A percentile compares a stretch with the other conserved stretches of the same genome.
Conservation (phyloP, 345 rosid species). For the Sonneratia caseolaris region DNA sequence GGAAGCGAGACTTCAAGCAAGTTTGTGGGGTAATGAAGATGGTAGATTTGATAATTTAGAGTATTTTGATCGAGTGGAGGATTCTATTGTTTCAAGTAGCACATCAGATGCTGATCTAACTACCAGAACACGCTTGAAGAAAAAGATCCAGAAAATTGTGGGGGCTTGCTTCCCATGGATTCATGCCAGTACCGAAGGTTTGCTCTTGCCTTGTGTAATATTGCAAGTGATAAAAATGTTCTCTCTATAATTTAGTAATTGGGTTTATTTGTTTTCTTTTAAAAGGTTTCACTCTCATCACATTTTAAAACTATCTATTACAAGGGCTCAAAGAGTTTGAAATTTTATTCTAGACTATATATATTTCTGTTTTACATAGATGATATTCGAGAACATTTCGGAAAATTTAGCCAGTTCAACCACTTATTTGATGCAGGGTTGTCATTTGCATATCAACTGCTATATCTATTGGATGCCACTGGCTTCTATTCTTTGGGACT, state of each 20-base stretch:
- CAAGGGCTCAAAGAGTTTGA: not conserved
- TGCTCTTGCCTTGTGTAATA: conserved; percentile 6
- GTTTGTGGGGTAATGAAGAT: conserved; percentile 86
- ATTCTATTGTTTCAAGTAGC: conserved; percentile 37
- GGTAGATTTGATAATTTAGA: conserved; percentile 50
- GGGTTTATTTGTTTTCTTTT: not conserved
- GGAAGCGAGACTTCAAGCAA: conserved; percentile 90
- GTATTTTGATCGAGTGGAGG: conserved; percentile 33
- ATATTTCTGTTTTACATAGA: not conserved
- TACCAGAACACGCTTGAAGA: conserved; percentile 41
- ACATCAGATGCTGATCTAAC: conserved; percentile 39
- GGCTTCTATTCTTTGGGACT: conserved; percentile 86
- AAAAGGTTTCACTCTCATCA: not conserved
- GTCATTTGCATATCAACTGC: conserved; percentile 78
- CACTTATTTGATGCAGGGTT: conserved; percentile 50
- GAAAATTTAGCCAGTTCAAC: not conserved
- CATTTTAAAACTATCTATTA: conserved; percentile 5
- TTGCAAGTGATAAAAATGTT: not conserved
- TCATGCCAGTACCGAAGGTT: conserved; percentile 95
- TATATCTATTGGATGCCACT: conserved; percentile 93
- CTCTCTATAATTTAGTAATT: not conserved
- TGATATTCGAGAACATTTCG: not conserved
- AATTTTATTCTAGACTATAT: not conserved
- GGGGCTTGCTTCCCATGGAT: conserved; percentile 84
- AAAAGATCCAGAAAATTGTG: conserved; percentile 59